A percentile compares a stretch with the other conserved stretches of the same genome.
Evolutionary conservation across 2,329 filamentous ascomycete species (phyloP).

Genomic region (Zarea fungicola): DNA sequence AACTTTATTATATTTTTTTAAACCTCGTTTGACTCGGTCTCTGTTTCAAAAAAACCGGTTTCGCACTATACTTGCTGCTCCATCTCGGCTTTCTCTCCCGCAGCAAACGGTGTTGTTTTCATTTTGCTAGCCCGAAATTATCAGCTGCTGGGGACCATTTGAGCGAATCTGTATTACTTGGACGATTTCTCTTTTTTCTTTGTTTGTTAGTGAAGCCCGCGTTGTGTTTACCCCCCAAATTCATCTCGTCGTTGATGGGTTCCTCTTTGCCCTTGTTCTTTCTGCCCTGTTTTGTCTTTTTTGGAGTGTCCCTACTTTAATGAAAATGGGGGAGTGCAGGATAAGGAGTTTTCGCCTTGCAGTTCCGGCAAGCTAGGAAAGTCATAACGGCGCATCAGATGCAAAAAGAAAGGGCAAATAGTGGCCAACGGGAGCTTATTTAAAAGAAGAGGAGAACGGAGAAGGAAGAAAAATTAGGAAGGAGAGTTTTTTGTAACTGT

Average conservation of each 20-base stretch:
- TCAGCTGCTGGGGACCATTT: not conserved
- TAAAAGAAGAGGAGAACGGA: not conserved
- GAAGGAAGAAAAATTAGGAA: not conserved
- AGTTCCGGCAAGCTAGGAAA: no score
- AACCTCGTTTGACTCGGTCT: conserved; percentile 12
- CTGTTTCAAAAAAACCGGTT: conserved; percentile 23
- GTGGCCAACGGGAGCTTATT: no score
- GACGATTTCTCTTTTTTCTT: conserved; percentile 6
- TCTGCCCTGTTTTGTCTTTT: no score
- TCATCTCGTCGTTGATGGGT: no score
- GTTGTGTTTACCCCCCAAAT: no score
- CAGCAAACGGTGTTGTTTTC: conserved; percentile 23
- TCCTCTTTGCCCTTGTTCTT: no score
- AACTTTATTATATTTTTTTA: conserved; percentile 17
- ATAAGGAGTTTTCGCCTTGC: no score
- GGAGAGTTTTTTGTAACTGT: not conserved
- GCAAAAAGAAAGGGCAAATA: no score
- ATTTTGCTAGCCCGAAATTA: conserved; percentile 20
- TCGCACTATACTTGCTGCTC: conserved; percentile 29
- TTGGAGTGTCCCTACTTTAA: no score
- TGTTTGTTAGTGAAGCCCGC: not conserved
- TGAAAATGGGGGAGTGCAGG: no score
- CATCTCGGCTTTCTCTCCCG: conserved; percentile 3
- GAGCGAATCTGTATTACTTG: conserved; percentile 14
- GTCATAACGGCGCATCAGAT: no score